Percentiles rank a stretch among this genome's conserved stretches.
phyloP scores from a whole-genome alignment of 371 early-diverging fungal genomes.

The Mucor piriformis region DNA sequence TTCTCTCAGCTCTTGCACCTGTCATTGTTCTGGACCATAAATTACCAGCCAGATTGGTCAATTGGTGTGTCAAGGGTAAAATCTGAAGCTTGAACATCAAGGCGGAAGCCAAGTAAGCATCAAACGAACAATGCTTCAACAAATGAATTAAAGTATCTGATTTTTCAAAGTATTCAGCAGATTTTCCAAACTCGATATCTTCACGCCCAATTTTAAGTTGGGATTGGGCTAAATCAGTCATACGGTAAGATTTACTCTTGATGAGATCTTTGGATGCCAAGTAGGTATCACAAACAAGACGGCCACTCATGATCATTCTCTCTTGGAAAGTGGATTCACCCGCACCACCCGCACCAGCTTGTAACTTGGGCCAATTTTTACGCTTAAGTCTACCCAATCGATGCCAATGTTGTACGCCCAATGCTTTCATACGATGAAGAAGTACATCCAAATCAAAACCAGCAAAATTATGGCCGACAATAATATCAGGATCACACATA shows the following conservation, averaged over 20 bases:
- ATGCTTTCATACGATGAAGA: slow-evolving; percentile 88
- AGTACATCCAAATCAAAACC: slow-evolving; percentile 96
- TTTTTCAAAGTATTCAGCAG: slow-evolving; percentile 70
- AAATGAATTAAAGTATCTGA: slow-evolving; percentile 67
- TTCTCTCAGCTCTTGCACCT: slow-evolving; percentile 97
- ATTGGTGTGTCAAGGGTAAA: slow-evolving; percentile 92
- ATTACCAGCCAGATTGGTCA: slow-evolving; percentile 95
- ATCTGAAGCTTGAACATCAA: slow-evolving; percentile 90
- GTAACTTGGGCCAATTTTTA: slow-evolving; percentile 79
- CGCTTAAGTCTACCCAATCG: slow-evolving; percentile 84
- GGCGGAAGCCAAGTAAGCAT: slow-evolving; percentile 78
- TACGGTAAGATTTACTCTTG: slow-evolving; percentile 83
- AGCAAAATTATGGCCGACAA: slow-evolving; percentile 96
- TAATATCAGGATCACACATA: slow-evolving; percentile 87
- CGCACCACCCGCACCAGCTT: slow-evolving; percentile 81
- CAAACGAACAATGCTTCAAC: slow-evolving; percentile 82
- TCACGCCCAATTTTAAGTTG: slow-evolving; percentile 84
- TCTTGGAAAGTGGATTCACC: slow-evolving; percentile 81
- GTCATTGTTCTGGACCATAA: slow-evolving; percentile 91
- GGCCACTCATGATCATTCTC: slow-evolving; percentile 80
- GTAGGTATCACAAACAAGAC: slow-evolving; percentile 95
- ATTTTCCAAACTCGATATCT: slow-evolving; percentile 84
- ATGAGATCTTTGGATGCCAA: slow-evolving; percentile 88
- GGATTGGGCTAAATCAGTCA: slow-evolving; percentile 77
- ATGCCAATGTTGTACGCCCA: slow-evolving; percentile 65